Base-by-base conservation (phyloP, 1,284 basidiomycete species). In the Mycosarcoma mackinlayi region DNA sequence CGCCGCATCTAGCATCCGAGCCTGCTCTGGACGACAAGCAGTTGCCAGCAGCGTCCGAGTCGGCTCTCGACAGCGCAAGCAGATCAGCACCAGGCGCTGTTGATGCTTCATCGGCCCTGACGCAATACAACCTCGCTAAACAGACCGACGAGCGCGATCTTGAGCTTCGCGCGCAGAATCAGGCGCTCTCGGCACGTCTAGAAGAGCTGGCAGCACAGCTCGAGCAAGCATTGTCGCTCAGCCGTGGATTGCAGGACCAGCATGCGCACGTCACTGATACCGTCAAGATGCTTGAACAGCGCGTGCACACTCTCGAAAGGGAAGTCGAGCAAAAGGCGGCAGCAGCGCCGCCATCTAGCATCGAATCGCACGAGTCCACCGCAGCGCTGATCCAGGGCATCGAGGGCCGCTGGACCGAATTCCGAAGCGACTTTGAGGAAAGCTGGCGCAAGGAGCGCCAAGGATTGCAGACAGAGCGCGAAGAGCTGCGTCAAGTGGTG, bases 381-480 rank as follows among this genome's bases (percentile, higher is more conserved):
- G 57, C 56, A 4, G 63, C 56, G 34, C 48, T 66, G 42, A 49
- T 70, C 57, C 49, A 61, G 25, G 84, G 83, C n/a, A 87, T 92
- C 14, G 92, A 94, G 75, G 88, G 89, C 7, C 88, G 90, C 57
- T 94, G 92, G 91, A 86, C 85, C 28, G 79, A 80, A 8, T 87
- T 86, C 86, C 81, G 76, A 41, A 67, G 68, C 23, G 62, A 70
- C 52, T 79, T 84, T 33, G 84, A 84, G 62, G 73, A 75, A 31
- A 73, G 74, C 18, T 83, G 82, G 79, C 71, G 70, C 50, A 84
- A 86, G 55, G 89, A 93, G 40, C 88, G 90, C 67, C 89, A 92
- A 72, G 90, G 91, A 47, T 93, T 93, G 92, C 87, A 87, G 6
- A 85, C 88, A 23, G 94, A 96, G 83, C 86, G 92, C 3, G 90